A percentile compares a stretch with the other conserved stretches of the same genome.
phyloP scores from a whole-genome alignment of 169 alveolate species.

The Besnoitia besnoiti region DNA sequence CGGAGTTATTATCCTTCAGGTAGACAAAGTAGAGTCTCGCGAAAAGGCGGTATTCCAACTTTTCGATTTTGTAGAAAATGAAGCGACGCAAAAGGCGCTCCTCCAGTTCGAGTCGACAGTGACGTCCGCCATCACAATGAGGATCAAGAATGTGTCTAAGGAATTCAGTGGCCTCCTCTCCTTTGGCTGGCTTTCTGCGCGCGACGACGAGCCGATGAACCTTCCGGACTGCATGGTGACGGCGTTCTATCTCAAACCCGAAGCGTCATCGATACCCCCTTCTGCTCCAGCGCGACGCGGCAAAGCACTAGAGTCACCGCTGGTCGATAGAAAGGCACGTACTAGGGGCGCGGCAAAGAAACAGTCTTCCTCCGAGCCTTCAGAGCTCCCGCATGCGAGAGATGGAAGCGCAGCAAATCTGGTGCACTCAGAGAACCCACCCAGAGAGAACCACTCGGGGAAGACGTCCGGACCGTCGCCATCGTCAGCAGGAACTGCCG shows the following conservation, averaged over 20 bases:
- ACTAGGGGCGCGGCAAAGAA: no score
- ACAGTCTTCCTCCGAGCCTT: no score
- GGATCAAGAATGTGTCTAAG: background rate
- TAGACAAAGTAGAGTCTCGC: constrained; percentile 35
- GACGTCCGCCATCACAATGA: constrained; percentile 4
- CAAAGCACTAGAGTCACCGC: no score
- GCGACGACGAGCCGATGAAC: background rate
- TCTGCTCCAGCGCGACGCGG: background rate
- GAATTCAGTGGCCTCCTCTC: background rate
- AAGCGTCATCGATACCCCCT: background rate
- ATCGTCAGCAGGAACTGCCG: no score
- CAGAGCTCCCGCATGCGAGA: no score
- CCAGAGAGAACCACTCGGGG: no score
- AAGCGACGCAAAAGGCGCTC: constrained; percentile 11
- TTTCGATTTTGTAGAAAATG: constrained; percentile 1
- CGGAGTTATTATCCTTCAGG: constrained; percentile 55
- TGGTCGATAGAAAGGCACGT: no score
- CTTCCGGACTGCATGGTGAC: constrained; percentile 24
- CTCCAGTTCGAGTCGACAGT: constrained; percentile 31
- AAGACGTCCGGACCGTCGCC: no score
- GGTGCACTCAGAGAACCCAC: no score
- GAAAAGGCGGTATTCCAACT: background rate
- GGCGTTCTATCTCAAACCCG: constrained; percentile 34
- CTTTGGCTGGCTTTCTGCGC: background rate
- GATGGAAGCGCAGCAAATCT: no score